Evolutionary conservation across 2,329 filamentous ascomycete species (phyloP).

Genomic region (Beauveria pseudobassiana): DNA sequence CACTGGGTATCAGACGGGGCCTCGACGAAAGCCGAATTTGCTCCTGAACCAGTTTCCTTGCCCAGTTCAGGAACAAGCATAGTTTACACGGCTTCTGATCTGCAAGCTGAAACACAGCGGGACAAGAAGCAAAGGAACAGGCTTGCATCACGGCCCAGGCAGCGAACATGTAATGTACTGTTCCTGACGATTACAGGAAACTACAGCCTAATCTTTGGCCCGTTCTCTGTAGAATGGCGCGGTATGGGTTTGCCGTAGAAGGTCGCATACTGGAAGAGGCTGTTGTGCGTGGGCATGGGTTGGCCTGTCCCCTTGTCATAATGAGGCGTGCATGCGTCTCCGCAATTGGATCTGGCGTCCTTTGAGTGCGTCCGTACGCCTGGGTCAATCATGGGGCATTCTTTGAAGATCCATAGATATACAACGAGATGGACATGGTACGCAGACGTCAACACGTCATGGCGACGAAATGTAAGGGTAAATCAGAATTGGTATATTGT

Average conservation of each 20-base stretch:
- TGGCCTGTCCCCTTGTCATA: neutral
- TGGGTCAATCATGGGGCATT: neutral
- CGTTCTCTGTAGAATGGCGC: neutral
- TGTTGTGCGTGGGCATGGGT: neutral
- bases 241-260: neutral
- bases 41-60: too few relatives aligned
- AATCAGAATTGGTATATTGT: neutral
- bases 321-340: conserved; percentile 5
- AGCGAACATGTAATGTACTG: neutral
- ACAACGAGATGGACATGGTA: neutral
- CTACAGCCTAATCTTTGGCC: too few relatives aligned
- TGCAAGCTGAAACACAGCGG: too few relatives aligned
- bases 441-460: neutral
- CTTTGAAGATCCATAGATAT: neutral
- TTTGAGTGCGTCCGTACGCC: neutral
- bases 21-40: too few relatives aligned
- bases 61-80: too few relatives aligned
- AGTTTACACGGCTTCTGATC: too few relatives aligned
- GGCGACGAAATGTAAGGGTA: neutral
- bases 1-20: too few relatives aligned
- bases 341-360: neutral
- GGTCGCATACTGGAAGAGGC: neutral
- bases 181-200: neutral
- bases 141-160: too few relatives aligned
- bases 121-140: too few relatives aligned